A percentile compares a stretch with the other conserved stretches of the same genome.
phyloP scores from a whole-genome alignment of 2,329 filamentous ascomycete genomes.

The Neoascochyta sp. region DNA sequence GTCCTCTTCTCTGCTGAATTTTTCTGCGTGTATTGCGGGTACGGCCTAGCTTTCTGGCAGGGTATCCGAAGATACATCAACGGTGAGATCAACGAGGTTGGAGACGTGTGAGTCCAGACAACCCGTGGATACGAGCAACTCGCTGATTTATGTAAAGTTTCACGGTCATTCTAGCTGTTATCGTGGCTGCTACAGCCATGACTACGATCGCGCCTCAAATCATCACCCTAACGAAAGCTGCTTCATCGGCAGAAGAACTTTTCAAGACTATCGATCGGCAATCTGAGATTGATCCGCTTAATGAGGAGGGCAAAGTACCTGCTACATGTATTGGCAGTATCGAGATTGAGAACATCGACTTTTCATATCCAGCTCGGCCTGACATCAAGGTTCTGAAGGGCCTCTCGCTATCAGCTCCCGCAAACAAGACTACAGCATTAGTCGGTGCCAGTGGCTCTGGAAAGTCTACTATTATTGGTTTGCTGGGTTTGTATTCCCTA shows the following conservation, averaged over 20 bases:
- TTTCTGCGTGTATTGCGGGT: constrained; percentile 43
- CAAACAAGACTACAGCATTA: constrained; percentile 85
- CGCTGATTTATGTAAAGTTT: constrained; percentile 3
- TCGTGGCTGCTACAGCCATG: constrained; percentile 59
- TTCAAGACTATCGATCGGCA: constrained; percentile 66
- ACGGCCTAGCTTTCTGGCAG: constrained; percentile 50
- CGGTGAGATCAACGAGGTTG: constrained; percentile 48
- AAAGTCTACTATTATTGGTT: constrained; percentile 87
- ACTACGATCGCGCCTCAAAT: constrained; percentile 86
- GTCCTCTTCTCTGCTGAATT: constrained; percentile 44
- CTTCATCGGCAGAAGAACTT: constrained; percentile 33
- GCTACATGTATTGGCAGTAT: constrained; percentile 50
- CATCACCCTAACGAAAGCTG: constrained; percentile 57
- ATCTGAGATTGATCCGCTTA: constrained; percentile 67
- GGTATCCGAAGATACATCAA: constrained; percentile 54
- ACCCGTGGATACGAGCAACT: constrained; percentile 1
- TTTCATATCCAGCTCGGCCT: constrained; percentile 89
- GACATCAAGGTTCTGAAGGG: constrained; percentile 84
- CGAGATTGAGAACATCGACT: constrained; percentile 73
- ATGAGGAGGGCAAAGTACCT: constrained; percentile 20
- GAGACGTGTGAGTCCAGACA: constrained; percentile 29
- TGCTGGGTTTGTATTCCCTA: constrained; percentile 43
- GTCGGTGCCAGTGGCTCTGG: constrained; percentile 92
- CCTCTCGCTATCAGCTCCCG: constrained; percentile 73
- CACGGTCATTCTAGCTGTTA: constrained; percentile 35